Conservation (phyloP, 2,329 filamentous ascomycete species). For the Akanthomyces lecanii region DNA sequence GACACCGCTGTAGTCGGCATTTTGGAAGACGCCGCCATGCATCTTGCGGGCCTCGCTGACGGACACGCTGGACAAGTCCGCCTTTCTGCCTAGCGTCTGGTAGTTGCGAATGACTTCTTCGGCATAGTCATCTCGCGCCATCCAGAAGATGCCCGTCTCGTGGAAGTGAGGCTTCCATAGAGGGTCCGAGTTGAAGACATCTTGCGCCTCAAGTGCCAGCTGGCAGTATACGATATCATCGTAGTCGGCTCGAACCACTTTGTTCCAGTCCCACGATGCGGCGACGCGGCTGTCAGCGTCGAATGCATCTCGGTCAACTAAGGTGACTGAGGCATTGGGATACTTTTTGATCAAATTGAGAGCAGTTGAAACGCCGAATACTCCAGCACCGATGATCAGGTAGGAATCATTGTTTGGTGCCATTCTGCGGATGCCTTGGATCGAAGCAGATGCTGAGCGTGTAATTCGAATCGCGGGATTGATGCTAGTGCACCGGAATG, state of each 20-base stretch:
- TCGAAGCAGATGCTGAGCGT: not conserved
- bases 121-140: slow-evolving; percentile 48
- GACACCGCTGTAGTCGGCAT: slow-evolving; percentile 56
- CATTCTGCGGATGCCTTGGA: not conserved
- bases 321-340: slow-evolving; percentile 46
- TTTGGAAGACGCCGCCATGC: slow-evolving; percentile 55
- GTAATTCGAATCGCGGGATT: not conserved
- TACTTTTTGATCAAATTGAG: slow-evolving; percentile 54
- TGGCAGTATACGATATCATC: slow-evolving; percentile 59
- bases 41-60: slow-evolving; percentile 44
- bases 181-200: slow-evolving; percentile 54
- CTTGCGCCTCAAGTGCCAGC: slow-evolving; percentile 62
- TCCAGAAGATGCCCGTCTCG: slow-evolving; percentile 55
- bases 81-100: slow-evolving; percentile 37
- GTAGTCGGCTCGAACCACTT: slow-evolving; percentile 67
- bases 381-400: slow-evolving; percentile 61
- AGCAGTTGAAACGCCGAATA: slow-evolving; percentile 64
- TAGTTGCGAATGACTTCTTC: slow-evolving; percentile 52
- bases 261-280: slow-evolving; percentile 71
- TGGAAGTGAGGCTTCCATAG: slow-evolving; percentile 55
- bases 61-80: slow-evolving; percentile 41
- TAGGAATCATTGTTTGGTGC: slow-evolving; percentile 31
- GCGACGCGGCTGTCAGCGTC: slow-evolving; percentile 47
- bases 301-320: slow-evolving; percentile 54
- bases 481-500: not conserved